A percentile compares a stretch with the other conserved stretches of the same genome.
These are phyloP conservation scores for Pseudocercospora musae DNA, from an alignment of 2,329 filamentous ascomycete genomes.

Conservation along the genomic window DNA sequence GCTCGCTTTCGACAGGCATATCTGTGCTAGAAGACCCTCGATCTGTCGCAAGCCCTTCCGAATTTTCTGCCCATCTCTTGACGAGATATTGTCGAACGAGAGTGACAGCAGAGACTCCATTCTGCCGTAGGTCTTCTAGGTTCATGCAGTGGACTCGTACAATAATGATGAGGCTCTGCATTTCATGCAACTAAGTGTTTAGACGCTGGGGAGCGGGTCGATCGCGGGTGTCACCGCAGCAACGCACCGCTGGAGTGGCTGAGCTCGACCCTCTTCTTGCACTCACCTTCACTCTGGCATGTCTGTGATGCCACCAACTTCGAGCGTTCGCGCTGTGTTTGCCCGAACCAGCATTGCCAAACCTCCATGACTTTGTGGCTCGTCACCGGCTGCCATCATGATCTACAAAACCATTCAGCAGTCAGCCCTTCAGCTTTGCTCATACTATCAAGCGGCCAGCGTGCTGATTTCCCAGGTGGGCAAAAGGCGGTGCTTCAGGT, in stretches of 20 bases:
- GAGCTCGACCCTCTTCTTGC: neutral
- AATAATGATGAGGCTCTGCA: neutral
- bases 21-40: conserved; percentile 88
- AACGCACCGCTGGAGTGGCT: neutral
- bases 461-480: neutral
- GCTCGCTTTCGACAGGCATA: conserved; percentile 68
- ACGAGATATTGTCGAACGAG: conserved; percentile 94
- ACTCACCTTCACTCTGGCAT: neutral
- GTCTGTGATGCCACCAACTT: neutral
- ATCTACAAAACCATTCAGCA: neutral
- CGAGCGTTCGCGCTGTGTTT: neutral
- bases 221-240: neutral
- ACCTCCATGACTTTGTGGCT: neutral
- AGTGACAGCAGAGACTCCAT: conserved; percentile 93
- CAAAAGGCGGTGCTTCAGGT: neutral
- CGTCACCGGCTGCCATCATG: neutral
- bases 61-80: conserved; percentile 83
- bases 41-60: conserved; percentile 92
- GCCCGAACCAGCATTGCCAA: neutral
- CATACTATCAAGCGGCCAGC: neutral
- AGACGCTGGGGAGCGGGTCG: neutral
- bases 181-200: neutral
- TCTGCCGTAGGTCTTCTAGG: conserved; percentile 16
- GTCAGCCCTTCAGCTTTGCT: neutral
- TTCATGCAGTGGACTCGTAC: conserved; percentile 11